Evolutionary conservation across 2,329 filamentous ascomycete genomes (phyloP).

Genomic region (Neoscytalidium dimidiatum): DNA sequence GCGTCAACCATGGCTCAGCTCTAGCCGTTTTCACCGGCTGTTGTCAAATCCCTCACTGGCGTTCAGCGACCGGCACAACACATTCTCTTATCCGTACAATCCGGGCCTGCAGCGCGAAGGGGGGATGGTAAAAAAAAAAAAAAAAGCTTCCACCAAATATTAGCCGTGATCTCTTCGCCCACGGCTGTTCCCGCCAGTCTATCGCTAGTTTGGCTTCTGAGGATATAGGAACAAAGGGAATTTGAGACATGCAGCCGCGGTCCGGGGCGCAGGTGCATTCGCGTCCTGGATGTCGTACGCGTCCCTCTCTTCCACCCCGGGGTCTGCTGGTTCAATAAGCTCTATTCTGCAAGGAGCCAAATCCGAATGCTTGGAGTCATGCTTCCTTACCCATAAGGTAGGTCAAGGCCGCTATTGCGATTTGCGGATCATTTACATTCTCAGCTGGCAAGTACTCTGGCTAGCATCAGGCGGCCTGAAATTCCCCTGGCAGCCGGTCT

Average conservation of each 20-base stretch:
- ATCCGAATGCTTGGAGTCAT: background rate
- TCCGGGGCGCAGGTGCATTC: background rate
- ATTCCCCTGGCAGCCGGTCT: no score
- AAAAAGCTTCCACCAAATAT: background rate
- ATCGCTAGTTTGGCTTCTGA: background rate
- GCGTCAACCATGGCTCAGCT: conserved; percentile 1
- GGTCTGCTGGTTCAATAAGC: background rate
- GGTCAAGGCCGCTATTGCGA: background rate
- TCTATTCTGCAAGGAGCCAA: background rate
- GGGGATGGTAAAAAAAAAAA: background rate
- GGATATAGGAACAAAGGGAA: background rate
- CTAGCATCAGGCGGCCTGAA: background rate
- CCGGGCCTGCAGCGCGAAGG: no score
- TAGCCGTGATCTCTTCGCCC: background rate
- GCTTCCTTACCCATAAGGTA: background rate
- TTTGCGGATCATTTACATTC: background rate
- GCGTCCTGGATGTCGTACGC: background rate
- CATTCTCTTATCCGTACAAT: no score
- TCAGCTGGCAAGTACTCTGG: background rate
- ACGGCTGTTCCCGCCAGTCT: background rate
- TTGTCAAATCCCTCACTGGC: background rate
- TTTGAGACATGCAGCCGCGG: background rate
- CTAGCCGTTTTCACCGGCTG: background rate
- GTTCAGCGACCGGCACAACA: background rate
- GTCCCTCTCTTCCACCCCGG: background rate